phyloP scores from a whole-genome alignment of 768 basidiomycete species.

The Pisolithus marmoratus region DNA sequence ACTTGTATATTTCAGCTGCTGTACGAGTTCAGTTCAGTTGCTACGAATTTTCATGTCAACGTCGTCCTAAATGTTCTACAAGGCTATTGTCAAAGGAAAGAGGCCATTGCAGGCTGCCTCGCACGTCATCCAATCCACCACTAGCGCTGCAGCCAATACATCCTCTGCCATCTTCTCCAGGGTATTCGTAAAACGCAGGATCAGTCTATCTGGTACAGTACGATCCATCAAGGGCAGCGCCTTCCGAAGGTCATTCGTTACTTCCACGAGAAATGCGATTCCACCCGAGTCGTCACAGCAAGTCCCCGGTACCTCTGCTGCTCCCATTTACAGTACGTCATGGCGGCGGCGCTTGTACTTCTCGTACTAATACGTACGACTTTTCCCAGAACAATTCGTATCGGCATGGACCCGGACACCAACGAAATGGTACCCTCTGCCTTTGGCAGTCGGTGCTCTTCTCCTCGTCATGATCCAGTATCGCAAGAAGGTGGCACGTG shows the following conservation, averaged over 20 bases:
- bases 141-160: conserved; percentile 23
- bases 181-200: conserved; percentile 27
- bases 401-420: conserved; percentile 83
- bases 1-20: not conserved
- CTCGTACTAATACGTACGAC: conserved; percentile 1
- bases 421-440: conserved; percentile 93
- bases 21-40: conserved; percentile 4
- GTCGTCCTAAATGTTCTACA: conserved; percentile 23
- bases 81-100: conserved; percentile 37
- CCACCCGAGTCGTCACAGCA: conserved; percentile 42
- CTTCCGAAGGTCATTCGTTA: conserved; percentile 16
- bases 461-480: conserved; percentile 77
- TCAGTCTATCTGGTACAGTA: conserved; percentile 27
- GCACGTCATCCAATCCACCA: conserved; percentile 24
- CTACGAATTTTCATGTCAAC: conserved; percentile 13
- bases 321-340: conserved; percentile 45
- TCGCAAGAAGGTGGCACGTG: conserved; percentile 48
- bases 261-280: conserved; percentile 16
- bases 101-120: conserved; percentile 55
- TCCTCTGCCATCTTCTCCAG: conserved; percentile 28
- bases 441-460: conserved; percentile 85
- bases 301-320: conserved; percentile 30
- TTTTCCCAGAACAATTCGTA: conserved; percentile 54
- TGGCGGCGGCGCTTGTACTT: not conserved
- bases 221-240: conserved; percentile 22